Evolutionary conservation across 176 grass and related monocot genomes (phyloP).

Genomic region (Oryza longistaminata): DNA sequence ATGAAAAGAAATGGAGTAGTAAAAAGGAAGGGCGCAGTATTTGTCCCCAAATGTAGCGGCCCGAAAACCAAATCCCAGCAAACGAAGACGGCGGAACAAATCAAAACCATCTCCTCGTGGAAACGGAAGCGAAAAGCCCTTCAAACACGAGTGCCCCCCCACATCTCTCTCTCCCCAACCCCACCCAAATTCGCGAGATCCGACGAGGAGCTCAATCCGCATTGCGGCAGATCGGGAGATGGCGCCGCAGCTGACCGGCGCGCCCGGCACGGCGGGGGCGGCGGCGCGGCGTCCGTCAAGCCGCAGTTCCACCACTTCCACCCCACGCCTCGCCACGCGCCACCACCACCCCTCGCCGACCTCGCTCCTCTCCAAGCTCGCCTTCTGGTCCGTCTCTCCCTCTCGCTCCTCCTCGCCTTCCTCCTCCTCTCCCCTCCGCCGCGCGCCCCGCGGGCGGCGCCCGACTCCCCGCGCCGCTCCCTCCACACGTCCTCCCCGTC

Average conservation of each 20-base stretch:
- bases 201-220: conserved; percentile 5
- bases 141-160: conserved; percentile 28
- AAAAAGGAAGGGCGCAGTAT: background rate
- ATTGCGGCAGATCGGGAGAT: conserved; percentile 57
- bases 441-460: conserved; percentile 26
- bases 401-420: conserved; percentile 78
- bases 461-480: conserved; percentile 58
- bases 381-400: conserved; percentile 77
- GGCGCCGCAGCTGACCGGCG: conserved; percentile 64
- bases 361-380: conserved; percentile 63
- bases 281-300: conserved; percentile 48
- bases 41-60: conserved; percentile 45
- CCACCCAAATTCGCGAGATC: conserved; percentile 20
- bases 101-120: conserved; percentile 40
- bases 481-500: conserved; percentile 44
- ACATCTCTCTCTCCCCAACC: background rate
- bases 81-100: conserved; percentile 20
- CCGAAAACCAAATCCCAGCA: conserved; percentile 8
- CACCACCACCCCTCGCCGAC: conserved; percentile 52
- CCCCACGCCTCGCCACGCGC: conserved; percentile 62
- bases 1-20: background rate
- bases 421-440: conserved; percentile 60
- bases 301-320: conserved; percentile 82
- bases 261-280: conserved; percentile 40
- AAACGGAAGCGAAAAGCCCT: conserved; percentile 27